Base-by-base conservation (phyloP, 1,284 basidiomycete species). In the Ustilago shanxiensis region DNA sequence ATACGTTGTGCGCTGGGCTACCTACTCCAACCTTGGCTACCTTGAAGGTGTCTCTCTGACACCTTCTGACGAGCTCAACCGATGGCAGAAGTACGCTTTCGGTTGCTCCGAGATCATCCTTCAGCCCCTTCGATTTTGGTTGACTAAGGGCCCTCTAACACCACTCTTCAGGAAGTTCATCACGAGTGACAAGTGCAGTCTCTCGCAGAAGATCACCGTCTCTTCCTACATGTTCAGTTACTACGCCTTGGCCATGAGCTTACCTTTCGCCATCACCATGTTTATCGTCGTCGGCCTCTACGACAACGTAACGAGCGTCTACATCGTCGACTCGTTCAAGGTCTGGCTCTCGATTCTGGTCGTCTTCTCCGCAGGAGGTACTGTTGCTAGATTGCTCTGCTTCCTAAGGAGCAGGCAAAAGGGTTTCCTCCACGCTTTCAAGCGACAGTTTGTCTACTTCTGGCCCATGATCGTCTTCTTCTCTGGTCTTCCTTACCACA, bases 11-110 rank as follows among this genome's bases (percentile, higher is more conserved):
- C 91, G 93, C 66, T 95, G 93, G 93, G 91, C 93, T 13, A 92
- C 92, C 0, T 95, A 95, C 86, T 91, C 90, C 0, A 89, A 92
- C 50, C 90, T 92, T 45, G 92, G 90, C 0, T 95, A 94, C 88
- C 92, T 93, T 86, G 93, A 95, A 82, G 93, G 93, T 77, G 93
- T 95, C 20, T 93, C 91, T 0, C 88, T 95, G 13, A 87, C 88
- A 14, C 13, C 90, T 67, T 91, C 92, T 56, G 93, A 93, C 79
- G 92, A 93, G 82, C 87, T 93, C 5, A 93, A 93, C 78, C 87
- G 93, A 6, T 95, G 93, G 93, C 92, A 93, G 78, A 95, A 95
- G 83, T 95, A 94, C 81, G 89, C 92, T 0, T 94, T 92, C 84
- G 93, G 93, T 10, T 76, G 86, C 61, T 92, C 83, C 72, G 88